phyloP scores from a whole-genome alignment of 2,329 filamentous ascomycete genomes.

The Nannizzia gypsea region DNA sequence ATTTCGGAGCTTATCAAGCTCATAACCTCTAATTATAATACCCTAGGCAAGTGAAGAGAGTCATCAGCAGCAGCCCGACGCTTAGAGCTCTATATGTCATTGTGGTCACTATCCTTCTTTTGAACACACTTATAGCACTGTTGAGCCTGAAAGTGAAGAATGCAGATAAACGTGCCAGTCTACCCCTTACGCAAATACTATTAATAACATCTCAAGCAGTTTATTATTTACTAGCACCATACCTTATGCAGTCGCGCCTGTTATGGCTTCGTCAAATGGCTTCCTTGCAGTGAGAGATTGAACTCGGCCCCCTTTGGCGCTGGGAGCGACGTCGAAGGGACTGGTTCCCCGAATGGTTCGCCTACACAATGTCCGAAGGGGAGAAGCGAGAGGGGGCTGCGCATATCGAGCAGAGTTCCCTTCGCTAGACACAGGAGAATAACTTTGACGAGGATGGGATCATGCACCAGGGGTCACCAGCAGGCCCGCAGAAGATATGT shows the following conservation, averaged over 20 bases:
- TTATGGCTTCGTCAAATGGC: slow-evolving; percentile 5
- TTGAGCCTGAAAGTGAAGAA: slow-evolving; percentile 1
- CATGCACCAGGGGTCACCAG: background rate
- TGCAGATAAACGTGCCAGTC: background rate
- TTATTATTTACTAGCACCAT: background rate
- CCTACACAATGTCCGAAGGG: background rate
- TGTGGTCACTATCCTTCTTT: background rate
- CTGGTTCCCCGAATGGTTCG: slow-evolving; percentile 2
- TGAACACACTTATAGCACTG: slow-evolving; percentile 2
- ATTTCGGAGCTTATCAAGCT: background rate
- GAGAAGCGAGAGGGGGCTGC: background rate
- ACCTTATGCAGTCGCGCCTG: background rate
- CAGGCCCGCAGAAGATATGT: background rate
- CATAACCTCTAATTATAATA: background rate
- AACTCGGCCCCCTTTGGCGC: background rate
- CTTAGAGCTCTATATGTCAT: background rate
- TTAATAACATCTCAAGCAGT: background rate
- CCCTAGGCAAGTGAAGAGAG: background rate
- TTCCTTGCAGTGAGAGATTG: background rate
- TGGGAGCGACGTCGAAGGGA: background rate
- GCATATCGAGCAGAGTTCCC: background rate
- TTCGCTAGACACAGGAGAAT: background rate
- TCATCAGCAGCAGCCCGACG: slow-evolving; percentile 1
- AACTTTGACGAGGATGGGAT: background rate
- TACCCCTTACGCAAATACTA: background rate